A percentile compares a stretch with the other conserved stretches of the same genome.
Conservation (phyloP, 1,139 yeast genomes). For the Casaregolazyma suthepensis region DNA sequence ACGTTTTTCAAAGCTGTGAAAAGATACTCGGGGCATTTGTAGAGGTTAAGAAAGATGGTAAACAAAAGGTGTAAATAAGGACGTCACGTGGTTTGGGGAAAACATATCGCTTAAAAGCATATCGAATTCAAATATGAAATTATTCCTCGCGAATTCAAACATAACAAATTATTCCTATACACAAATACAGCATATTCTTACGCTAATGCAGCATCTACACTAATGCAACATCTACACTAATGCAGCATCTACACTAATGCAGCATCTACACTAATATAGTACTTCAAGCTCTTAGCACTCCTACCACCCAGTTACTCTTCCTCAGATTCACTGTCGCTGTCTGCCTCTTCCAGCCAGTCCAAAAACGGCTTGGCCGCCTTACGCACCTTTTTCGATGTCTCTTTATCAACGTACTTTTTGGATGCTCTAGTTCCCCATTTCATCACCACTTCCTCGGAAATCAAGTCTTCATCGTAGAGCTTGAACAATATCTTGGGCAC, state of each 20-base stretch:
- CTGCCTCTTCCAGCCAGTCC: constrained; percentile 93
- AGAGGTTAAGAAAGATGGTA: neutral
- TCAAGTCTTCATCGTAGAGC: constrained; percentile 75
- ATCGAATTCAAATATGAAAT: too few species aligned
- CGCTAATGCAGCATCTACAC: too few species aligned
- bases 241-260: too few species aligned
- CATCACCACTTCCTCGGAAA: constrained; percentile 73
- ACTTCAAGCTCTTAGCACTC: neutral
- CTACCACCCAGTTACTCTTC: constrained; percentile 22
- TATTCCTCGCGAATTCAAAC: too few species aligned
- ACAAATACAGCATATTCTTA: neutral
- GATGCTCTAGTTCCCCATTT: constrained; percentile 91
- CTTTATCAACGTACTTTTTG: constrained; percentile 90
- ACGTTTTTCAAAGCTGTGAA: constrained; percentile 22
- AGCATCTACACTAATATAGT: neutral
- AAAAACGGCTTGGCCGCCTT: constrained; percentile 94
- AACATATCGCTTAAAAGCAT: too few species aligned
- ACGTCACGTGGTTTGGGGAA: neutral
- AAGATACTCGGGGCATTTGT: constrained; percentile 8
- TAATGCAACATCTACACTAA: too few species aligned
- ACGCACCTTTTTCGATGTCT: constrained; percentile 86
- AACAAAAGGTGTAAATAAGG: neutral
- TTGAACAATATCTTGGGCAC: constrained; percentile 79
- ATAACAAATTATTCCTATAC: neutral
- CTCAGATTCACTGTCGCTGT: constrained; percentile 57